A percentile compares a stretch with the other conserved stretches of the same genome.
These are phyloP conservation scores for Monosporascus sp. DNA, from an alignment of 2,329 filamentous ascomycete species.

Conservation along the genomic window DNA sequence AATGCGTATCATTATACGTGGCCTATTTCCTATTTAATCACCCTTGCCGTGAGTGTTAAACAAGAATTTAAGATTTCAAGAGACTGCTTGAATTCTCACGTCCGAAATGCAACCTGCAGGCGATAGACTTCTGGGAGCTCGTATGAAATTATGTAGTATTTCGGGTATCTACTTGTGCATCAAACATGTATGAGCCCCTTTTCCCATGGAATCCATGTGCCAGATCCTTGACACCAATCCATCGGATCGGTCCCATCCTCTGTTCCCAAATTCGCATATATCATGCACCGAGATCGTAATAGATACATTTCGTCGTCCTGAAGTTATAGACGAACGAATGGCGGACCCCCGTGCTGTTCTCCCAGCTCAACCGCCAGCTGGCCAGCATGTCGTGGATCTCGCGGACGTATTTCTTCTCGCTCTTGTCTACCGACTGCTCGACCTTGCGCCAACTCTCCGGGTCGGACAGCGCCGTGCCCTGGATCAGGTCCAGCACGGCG, in stretches of 20 bases:
- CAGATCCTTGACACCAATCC: too few species aligned
- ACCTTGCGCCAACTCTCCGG: slow-evolving; percentile 77
- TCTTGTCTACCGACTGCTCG: slow-evolving; percentile 70
- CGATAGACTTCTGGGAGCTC: too few species aligned
- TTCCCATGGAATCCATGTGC: too few species aligned
- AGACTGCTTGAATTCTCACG: too few species aligned
- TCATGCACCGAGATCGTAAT: slow-evolving; percentile 69
- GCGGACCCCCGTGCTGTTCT: slow-evolving; percentile 47
- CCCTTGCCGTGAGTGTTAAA: too few species aligned
- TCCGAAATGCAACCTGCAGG: too few species aligned
- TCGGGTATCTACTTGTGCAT: too few species aligned
- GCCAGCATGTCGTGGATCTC: slow-evolving; percentile 75
- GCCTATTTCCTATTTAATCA: too few species aligned
- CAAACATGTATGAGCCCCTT: too few species aligned
- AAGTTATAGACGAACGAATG: slow-evolving; percentile 93
- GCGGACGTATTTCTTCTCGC: slow-evolving; percentile 74
- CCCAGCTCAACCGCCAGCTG: slow-evolving; percentile 56
- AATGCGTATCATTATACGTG: too few species aligned
- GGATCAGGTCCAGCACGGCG: slow-evolving; percentile 70
- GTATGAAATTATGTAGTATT: too few species aligned
- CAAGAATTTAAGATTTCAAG: too few species aligned
- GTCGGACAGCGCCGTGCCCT: slow-evolving; percentile 70
- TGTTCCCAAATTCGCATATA: slow-evolving; percentile 7
- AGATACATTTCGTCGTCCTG: slow-evolving; percentile 73
- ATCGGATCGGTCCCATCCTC: slow-evolving; percentile 5